phyloP scores from a whole-genome alignment of 495 filamentous ascomycete genomes.

The Neurospora pannonica region DNA sequence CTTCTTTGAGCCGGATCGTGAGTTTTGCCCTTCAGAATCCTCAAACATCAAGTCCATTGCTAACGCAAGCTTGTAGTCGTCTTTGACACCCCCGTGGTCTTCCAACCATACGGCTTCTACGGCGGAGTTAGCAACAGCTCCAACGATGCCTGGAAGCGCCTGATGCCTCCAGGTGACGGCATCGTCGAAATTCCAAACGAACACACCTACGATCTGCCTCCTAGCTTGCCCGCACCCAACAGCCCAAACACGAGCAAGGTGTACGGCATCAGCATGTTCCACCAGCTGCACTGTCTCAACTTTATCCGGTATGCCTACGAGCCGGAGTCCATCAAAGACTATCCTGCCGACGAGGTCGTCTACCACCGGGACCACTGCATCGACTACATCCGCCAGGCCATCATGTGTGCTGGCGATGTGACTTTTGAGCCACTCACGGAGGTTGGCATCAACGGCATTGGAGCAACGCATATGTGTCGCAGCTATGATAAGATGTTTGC shows the following conservation, averaged over 20 bases:
- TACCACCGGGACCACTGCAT: constrained; percentile 22
- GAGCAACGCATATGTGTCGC: constrained; percentile 2
- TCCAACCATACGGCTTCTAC: constrained; percentile 1
- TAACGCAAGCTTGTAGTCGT: neutral
- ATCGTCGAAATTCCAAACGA: constrained; percentile 3
- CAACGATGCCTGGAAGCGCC: constrained; percentile 2
- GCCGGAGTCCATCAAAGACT: neutral
- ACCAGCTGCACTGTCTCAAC: neutral
- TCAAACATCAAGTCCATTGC: neutral
- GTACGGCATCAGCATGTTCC: neutral
- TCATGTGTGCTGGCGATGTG: constrained; percentile 26
- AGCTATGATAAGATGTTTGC: constrained; percentile 1
- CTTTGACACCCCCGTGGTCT: neutral
- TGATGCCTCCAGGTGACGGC: constrained; percentile 3
- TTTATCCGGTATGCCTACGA: constrained; percentile 4
- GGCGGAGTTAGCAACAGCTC: neutral
- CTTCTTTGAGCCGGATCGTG: constrained; percentile 2
- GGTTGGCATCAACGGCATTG: neutral
- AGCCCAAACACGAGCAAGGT: neutral
- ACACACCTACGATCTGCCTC: neutral
- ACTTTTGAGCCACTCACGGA: constrained; percentile 5
- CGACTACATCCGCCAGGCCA: constrained; percentile 19
- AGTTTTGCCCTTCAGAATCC: neutral
- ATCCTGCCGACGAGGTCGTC: neutral
- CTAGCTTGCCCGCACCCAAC: constrained; percentile 1